Evolutionary conservation across 2,329 filamentous ascomycete species (phyloP), one percentile per base, ranked within the genome.

Genomic region (Trichoderma sp.): DNA sequence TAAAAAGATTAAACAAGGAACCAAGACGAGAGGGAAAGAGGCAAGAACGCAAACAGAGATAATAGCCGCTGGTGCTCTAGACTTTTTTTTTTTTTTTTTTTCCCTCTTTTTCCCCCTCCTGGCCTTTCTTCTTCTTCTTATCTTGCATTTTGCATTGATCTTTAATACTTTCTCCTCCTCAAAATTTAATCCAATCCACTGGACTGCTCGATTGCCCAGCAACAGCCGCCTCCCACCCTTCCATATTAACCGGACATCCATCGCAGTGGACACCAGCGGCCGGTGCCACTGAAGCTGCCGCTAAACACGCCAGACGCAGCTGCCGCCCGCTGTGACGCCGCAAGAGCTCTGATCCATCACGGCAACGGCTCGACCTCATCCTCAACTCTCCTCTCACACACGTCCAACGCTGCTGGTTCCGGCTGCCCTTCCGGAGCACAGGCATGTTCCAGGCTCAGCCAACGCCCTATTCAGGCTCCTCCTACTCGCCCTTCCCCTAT

Each of bases 381-480:
- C 39, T 58, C n/a, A 16, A 18, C 24, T 28, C 51, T 65, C 51
- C 54, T 58, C 28, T 34, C 21, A n/a, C 32, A 24, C n/a, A 30
- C 49, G 5, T 26, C 28, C 32, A 6, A 43, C 3, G n/a, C 39
- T 18, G 61, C 28, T 39, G 30, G 37, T 39, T 61, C 34, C 58
- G 52, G 49, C 59, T 49, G 30, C 61, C 49, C 49, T 51, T 46
- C 37, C 32, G 16, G 69, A 71, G 32, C 32, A 34, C 32, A 34
- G 82, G 79, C 77, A 87, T 87, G 85, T 87, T 85, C 79, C 83
- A 86, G 77, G 82, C 85, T 75, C 83, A 86, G 73, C 80, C 83
- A 66, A 83, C 83, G 66, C 81, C 84, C 67, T 85, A 82, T 72
- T 77, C 80, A 72, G 77, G 81, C 73, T 82, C 81, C 74, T 80